Evolutionary conservation across 192 early-diverging fungal species (phyloP), one percentile per base, ranked within the genome.

Genomic region (Entomortierella beljakovae): DNA sequence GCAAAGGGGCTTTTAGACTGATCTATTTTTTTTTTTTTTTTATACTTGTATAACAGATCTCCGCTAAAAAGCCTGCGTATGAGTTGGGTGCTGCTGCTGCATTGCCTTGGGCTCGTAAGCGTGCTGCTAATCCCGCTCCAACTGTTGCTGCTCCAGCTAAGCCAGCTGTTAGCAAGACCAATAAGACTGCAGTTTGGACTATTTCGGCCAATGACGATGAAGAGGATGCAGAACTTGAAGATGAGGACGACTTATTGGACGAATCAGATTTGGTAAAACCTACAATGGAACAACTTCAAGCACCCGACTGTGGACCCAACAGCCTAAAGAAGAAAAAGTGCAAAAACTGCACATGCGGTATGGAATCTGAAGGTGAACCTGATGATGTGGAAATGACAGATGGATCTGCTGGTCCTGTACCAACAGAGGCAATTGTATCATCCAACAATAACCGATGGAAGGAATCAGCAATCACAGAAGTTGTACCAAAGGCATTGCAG

Each of bases 331-430:
- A 90, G 65, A 98, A 96, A 85, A 94, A 97, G 22, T 99, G 98
- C 88, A 99, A 99, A 86, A 96, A 97, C 84, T 99, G 98, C 80
- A 90, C 90, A 10, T 99, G 98, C 72, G 96, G 98, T 8, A 89
- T 91, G 48, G 88, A 91, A 49, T 82, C 80, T 7, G 85, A 82
- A 71, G 87, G 86, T 43, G 94, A 93, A 51, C 82, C 81, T 32
- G 83, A 82, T 53, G 72, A 75, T 53, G 62, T 81, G 50, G 64
- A 61, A 1, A 69, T 79, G 29, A 68, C 79, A 8, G 87, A 83
- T 34, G 55, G 69, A 13, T 64, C 70, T 20, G 71, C 72, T 10
- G 87, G 84, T 58, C 86, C 86, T 40, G 84, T 84, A 2, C 82
- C 86, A n/a, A 51, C 83, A 46, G 82, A 82, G 51, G 69, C 74